Evolutionary conservation across 1,284 basidiomycete species (phyloP).

Genomic region (Ganoderma meredithae): DNA sequence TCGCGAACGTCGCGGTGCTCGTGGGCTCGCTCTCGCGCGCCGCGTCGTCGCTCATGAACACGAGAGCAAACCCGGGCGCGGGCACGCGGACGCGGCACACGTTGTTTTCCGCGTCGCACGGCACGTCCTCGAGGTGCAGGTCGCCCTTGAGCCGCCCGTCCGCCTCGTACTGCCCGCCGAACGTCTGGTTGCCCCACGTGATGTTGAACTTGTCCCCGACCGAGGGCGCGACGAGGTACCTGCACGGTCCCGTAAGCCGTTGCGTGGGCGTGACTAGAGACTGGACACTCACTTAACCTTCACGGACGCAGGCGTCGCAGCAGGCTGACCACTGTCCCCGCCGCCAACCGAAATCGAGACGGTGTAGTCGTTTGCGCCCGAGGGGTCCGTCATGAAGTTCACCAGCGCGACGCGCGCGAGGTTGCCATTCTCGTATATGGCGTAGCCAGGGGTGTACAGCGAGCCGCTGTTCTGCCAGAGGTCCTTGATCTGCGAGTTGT

Average conservation of each 20-base stretch:
- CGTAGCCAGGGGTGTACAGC: conserved; percentile 73
- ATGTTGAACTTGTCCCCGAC: conserved; percentile 74
- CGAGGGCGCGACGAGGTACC: conserved; percentile 58
- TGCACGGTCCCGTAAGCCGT: conserved; percentile 28
- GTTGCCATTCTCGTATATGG: conserved; percentile 69
- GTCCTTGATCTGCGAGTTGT: conserved; percentile 67
- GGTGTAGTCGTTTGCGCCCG: conserved; percentile 58
- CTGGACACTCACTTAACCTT: conserved; percentile 58
- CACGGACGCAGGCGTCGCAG: conserved; percentile 51
- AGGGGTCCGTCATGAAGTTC: conserved; percentile 69
- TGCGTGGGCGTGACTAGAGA: too few species aligned
- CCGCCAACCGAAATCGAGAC: conserved; percentile 55
- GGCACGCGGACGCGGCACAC: conserved; percentile 68
- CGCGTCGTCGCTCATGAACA: conserved; percentile 66
- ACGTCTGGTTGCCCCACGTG: conserved; percentile 79
- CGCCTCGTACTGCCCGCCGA: conserved; percentile 66
- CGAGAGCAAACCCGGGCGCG: conserved; percentile 77
- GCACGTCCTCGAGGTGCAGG: conserved; percentile 57
- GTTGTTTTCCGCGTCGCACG: conserved; percentile 57
- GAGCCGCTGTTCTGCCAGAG: conserved; percentile 56
- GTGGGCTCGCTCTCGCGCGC: conserved; percentile 47
- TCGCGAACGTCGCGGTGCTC: conserved; percentile 60
- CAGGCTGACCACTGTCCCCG: conserved; percentile 46
- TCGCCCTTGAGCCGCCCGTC: conserved; percentile 67
- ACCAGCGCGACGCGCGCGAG: conserved; percentile 68